Conservation (phyloP, 1,284 basidiomycete species). For the Trichosporon sp. region DNA sequence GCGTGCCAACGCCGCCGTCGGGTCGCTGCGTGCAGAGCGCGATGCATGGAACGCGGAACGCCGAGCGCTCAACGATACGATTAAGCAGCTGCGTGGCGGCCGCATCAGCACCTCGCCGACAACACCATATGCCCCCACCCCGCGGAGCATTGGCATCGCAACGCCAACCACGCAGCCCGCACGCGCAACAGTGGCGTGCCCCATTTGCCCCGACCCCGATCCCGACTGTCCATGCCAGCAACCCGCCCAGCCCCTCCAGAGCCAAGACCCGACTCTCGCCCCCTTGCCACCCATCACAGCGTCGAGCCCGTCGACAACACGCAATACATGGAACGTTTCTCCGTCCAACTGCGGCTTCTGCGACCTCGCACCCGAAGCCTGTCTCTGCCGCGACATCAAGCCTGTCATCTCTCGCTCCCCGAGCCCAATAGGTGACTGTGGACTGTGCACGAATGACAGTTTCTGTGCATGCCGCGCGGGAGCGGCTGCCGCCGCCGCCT, state of each 20-base stretch:
- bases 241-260: constrained; percentile 14
- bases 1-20: constrained; percentile 68
- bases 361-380: constrained; percentile 43
- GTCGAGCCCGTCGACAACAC: neutral
- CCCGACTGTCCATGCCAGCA: constrained; percentile 55
- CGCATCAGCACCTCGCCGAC: constrained; percentile 16
- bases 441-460: constrained; percentile 48
- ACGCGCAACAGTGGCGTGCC: constrained; percentile 39
- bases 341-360: constrained; percentile 46
- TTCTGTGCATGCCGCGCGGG: constrained; percentile 50
- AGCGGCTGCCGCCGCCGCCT: constrained; percentile 21
- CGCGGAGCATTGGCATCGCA: constrained; percentile 20
- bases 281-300: constrained; percentile 6
- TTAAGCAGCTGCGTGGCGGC: constrained; percentile 19
- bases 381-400: constrained; percentile 48
- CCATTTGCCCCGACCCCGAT: constrained; percentile 55
- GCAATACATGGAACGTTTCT: constrained; percentile 12
- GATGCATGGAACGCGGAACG: constrained; percentile 32
- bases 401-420: constrained; percentile 39
- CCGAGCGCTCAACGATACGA: constrained; percentile 21
- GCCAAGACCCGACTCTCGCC: constrained; percentile 22
- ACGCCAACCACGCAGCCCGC: constrained; percentile 18
- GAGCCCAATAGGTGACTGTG: constrained; percentile 38
- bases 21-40: constrained; percentile 63
- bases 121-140: constrained; percentile 22